Evolutionary conservation across 345 rosid species (phyloP).

Genomic region (Gossypium arboreum): DNA sequence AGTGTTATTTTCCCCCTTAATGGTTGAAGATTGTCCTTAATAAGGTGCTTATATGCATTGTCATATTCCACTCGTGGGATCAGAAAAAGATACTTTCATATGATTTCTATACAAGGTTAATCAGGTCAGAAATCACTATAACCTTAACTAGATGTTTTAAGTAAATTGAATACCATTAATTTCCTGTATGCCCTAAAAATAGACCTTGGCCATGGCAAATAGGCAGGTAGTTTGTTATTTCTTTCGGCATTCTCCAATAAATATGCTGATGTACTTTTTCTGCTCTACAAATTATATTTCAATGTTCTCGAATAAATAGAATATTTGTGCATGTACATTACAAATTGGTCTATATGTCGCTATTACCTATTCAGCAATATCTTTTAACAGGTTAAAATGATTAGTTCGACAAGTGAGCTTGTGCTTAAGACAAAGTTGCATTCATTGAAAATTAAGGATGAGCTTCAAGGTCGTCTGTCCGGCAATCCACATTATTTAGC

Average conservation of each 20-base stretch:
- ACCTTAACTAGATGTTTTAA: background rate
- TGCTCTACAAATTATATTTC: background rate
- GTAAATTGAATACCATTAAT: background rate
- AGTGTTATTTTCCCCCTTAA: background rate
- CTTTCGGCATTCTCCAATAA: background rate
- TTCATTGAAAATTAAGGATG: constrained; percentile 84
- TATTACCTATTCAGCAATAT: background rate
- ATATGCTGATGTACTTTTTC: background rate
- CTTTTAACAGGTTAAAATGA: constrained; percentile 60
- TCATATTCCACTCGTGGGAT: background rate
- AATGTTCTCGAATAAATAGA: background rate
- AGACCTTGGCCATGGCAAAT: background rate
- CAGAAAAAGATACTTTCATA: background rate
- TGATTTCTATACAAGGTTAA: background rate
- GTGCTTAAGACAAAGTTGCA: constrained; percentile 80
- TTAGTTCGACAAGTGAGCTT: constrained; percentile 62
- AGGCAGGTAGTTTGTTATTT: background rate
- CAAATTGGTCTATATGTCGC: constrained; percentile 7
- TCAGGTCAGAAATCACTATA: background rate
- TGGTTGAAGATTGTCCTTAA: background rate
- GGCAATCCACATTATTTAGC: constrained; percentile 61
- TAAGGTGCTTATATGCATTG: background rate
- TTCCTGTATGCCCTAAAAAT: background rate
- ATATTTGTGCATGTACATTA: background rate
- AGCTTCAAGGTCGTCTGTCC: constrained; percentile 66